Evolutionary conservation across 768 basidiomycete species (phyloP), one percentile per base, ranked within the genome.

Genomic region (Agaricus bisporus): DNA sequence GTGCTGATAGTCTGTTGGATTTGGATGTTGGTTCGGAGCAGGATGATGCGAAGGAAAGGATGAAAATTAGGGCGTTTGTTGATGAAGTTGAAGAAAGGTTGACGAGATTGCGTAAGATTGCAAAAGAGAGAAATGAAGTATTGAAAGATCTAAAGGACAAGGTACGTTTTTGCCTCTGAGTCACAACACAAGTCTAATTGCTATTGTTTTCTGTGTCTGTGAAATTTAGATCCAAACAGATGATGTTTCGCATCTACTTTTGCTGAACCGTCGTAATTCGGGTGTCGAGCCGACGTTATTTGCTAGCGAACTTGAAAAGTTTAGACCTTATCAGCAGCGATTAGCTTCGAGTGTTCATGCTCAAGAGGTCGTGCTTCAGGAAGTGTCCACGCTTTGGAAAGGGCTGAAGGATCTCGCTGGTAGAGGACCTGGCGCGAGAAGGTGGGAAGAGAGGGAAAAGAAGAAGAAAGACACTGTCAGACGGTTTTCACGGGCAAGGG

Each of bases 131-230:
- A 46, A 81, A 79, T 10, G 89, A 95, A 60, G 85, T 93, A 0
- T 69, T 98, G 50, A 94, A 90, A 65, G 97, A 98, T 64, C 73
- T 99, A 46, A 99, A 98, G 66, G 95, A 98, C 41, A 97, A 95
- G 82, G 95, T 93, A 50, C 41, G 53, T 42, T 44, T 26, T 14
- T 47, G 37, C 22, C 43, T 41, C 12, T 38, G 50, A 14, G 18
- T 32, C 49, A n/a, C 28, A 8, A 35, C 17, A 18, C 45, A 10
- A 49, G 22, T 22, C 22, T 22, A 22, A 22, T 22, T 22, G 22
- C 22, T 22, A 22, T 22, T 22, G 22, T 22, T 4, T 4, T 22
- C n/a, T 22, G 18, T 38, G 15, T 22, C 42, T 17, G 17, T 25
- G 22, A 9, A 35, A 44, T 44, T 2, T 60, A 98, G 94, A 80